These are phyloP conservation scores for Thermochaetoides thermophila DNA, from an alignment of 495 filamentous ascomycete species.

Conservation along the genomic window DNA sequence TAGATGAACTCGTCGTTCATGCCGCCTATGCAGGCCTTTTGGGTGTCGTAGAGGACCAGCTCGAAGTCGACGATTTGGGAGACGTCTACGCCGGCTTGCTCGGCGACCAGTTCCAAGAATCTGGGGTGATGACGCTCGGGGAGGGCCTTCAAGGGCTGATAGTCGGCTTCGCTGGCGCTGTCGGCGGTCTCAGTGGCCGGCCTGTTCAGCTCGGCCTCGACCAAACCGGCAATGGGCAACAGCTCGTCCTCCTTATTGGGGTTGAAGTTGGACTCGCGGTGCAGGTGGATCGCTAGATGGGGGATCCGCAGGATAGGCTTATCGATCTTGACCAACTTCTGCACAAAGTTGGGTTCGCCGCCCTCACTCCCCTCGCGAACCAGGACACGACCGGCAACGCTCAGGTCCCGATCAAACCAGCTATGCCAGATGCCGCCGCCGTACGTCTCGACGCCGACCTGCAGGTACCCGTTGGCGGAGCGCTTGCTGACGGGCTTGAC, in stretches of 20 bases:
- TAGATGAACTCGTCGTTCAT: conserved; percentile 89
- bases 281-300: conserved; percentile 84
- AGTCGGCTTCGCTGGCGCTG: conserved; percentile 32
- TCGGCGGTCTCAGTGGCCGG: conserved; percentile 20
- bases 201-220: conserved; percentile 74
- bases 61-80: conserved; percentile 83
- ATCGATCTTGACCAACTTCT: conserved; percentile 82
- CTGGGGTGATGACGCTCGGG: conserved; percentile 80
- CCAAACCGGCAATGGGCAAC: conserved; percentile 81
- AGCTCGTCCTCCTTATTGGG: conserved; percentile 97
- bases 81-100: conserved; percentile 51
- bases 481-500: conserved; percentile 93
- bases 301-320: conserved; percentile 84
- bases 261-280: conserved; percentile 65
- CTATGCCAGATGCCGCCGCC: conserved; percentile 74
- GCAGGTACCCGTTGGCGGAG: conserved; percentile 66
- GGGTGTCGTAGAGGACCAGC: conserved; percentile 88
- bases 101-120: conserved; percentile 73
- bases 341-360: conserved; percentile 55
- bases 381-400: conserved; percentile 79
- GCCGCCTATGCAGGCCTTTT: conserved; percentile 76
- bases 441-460: conserved; percentile 94
- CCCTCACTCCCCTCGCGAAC: conserved; percentile 52
- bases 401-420: conserved; percentile 93
- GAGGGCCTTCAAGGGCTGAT: conserved; percentile 58